Base-by-base conservation (phyloP, 768 basidiomycete species). In the Suillus sp. region DNA sequence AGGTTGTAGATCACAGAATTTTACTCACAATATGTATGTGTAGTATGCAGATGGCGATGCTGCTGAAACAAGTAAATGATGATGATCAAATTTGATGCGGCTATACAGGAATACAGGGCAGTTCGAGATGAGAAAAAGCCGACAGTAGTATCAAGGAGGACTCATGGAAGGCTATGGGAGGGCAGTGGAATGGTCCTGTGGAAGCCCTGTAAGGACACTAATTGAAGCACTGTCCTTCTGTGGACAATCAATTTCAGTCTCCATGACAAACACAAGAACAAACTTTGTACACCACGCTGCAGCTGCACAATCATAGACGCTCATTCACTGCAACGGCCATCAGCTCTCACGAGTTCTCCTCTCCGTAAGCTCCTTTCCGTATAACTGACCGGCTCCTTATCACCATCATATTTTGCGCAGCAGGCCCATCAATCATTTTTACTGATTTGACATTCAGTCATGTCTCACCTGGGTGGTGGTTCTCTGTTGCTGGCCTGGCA, bases 401-500 rank as follows among this genome's bases (percentile, higher is more conserved):
- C 51, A 3, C 51, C 18, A 27, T 18, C 48, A 53, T 32, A 20
- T 22, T 20, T 22, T 61, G 27, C 30, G 14, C 53, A 37, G 55
- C 60, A 34, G 38, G 54, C 7, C 34, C 60, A 61, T 56, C 60
- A 61, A 38, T 37, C n/a, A 25, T 56, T 30, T 25, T 55, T 32
- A 18, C 35, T 25, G 37, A 58, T 25, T 56, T 37, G 14, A 16
- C 3, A 22, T 37, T 37, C 35, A 6, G 20, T n/a, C 51, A 56
- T 60, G 59, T 22, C 59, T 22, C 42, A 4, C 30, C 30, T 35
- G 0, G 80, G 83, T 48, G 88, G 90, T 14, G 88, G 87, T 8
- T 96, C 95, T 1, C 84, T 98, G 51, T 84, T 98, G 45, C 80
- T 98, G 66, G 96, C 97, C 40, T 97, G 93, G 91, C 95, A 96